phyloP scores from a whole-genome alignment of 2,329 filamentous ascomycete genomes.

The Ophiocordyceps camponoti-rufipedis region DNA sequence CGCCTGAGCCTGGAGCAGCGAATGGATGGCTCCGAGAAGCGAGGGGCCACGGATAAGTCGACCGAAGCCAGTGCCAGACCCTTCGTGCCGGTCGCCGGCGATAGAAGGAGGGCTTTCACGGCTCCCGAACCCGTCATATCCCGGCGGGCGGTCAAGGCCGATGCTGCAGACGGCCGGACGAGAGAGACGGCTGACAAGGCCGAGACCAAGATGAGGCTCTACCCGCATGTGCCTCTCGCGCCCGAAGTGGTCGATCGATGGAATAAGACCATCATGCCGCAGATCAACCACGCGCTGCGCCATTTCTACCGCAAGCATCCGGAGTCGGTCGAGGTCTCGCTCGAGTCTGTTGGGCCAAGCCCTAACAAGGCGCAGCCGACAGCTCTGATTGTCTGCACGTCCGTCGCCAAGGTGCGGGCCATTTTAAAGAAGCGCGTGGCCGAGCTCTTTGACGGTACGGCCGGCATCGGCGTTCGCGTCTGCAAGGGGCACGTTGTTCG shows the following conservation, averaged over 20 bases:
- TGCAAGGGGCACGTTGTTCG: slow-evolving; percentile 50
- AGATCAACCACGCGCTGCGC: slow-evolving; percentile 52
- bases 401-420: slow-evolving; percentile 51
- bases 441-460: slow-evolving; percentile 42
- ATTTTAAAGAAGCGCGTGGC: slow-evolving; percentile 53
- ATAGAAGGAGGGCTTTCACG: slow-evolving; percentile 1
- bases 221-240: slow-evolving; percentile 38
- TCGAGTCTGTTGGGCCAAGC: slow-evolving; percentile 56
- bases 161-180: slow-evolving; percentile 4
- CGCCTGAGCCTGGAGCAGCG: slow-evolving; percentile 29
- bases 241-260: slow-evolving; percentile 50
- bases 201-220: slow-evolving; percentile 33
- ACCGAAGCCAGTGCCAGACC: background rate
- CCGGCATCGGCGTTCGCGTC: slow-evolving; percentile 49
- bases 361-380: slow-evolving; percentile 50
- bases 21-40: slow-evolving; percentile 5
- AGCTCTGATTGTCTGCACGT: slow-evolving; percentile 60
- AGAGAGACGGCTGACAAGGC: slow-evolving; percentile 6
- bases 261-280: slow-evolving; percentile 53
- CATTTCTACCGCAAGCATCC: slow-evolving; percentile 55
- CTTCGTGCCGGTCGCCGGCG: background rate
- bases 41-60: background rate
- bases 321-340: slow-evolving; percentile 62
- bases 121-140: background rate
- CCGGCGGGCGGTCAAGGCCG: background rate